These are phyloP conservation scores for Meredithiella fracta DNA, from an alignment of 2,329 filamentous ascomycete species.

Conservation along the genomic window DNA sequence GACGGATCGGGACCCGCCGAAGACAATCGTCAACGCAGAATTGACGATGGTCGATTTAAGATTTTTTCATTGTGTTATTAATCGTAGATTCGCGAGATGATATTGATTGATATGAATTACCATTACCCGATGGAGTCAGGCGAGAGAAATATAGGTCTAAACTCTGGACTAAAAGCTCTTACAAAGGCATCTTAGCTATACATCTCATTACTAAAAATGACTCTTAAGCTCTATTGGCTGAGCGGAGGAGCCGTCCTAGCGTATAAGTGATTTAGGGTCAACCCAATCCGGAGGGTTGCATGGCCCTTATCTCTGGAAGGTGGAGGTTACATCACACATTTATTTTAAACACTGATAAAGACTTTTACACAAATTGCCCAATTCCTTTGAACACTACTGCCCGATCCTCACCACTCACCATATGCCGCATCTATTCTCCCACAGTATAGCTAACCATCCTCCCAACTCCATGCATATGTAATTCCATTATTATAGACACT, in stretches of 20 bases:
- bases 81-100: background rate
- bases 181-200: background rate
- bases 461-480: background rate
- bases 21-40: background rate
- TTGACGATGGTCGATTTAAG: background rate
- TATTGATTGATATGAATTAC: background rate
- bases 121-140: slow-evolving; percentile 2
- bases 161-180: no score
- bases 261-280: background rate
- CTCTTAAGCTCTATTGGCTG: no score
- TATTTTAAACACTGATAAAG: background rate
- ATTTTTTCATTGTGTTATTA: background rate
- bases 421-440: no score
- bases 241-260: background rate
- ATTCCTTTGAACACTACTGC: background rate
- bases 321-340: background rate
- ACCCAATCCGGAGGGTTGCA: background rate
- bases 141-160: background rate
- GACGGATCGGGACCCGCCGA: background rate
- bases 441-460: background rate
- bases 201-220: no score
- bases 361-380: background rate
- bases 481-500: background rate
- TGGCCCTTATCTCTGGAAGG: background rate
- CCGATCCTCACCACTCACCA: background rate